phyloP scores from a whole-genome alignment of 2,329 filamentous ascomycete species.

The Colletotrichum plurivorum region DNA sequence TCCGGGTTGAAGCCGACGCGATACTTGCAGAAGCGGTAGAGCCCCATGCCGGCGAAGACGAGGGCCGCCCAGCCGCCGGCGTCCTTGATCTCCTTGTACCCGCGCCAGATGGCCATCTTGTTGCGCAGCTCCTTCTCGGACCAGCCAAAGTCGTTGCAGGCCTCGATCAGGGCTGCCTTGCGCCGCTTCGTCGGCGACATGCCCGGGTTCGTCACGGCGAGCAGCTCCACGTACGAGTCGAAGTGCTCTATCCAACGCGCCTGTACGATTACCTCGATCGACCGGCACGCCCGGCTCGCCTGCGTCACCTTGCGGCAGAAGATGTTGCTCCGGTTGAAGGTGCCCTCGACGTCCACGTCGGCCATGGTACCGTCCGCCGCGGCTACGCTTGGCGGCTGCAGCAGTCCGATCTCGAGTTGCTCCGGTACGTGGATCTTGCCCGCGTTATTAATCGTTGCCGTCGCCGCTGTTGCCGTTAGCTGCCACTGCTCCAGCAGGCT shows the following conservation, averaged over 20 bases:
- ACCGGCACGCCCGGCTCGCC: slow-evolving; percentile 67
- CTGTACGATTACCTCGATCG: slow-evolving; percentile 71
- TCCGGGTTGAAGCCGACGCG: slow-evolving; percentile 66
- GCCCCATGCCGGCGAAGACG: slow-evolving; percentile 69
- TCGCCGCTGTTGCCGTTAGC: slow-evolving; percentile 39
- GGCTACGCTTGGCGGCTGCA: slow-evolving; percentile 35
- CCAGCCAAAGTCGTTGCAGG: slow-evolving; percentile 68
- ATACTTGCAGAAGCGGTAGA: slow-evolving; percentile 74
- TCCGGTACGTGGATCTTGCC: slow-evolving; percentile 36
- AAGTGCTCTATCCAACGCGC: slow-evolving; percentile 70
- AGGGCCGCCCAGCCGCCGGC: slow-evolving; percentile 69
- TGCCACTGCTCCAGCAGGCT: slow-evolving; percentile 47
- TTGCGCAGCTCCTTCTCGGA: slow-evolving; percentile 71
- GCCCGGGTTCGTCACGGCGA: slow-evolving; percentile 54
- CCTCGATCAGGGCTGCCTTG: slow-evolving; percentile 66
- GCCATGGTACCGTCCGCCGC: slow-evolving; percentile 16
- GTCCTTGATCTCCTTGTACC: slow-evolving; percentile 72
- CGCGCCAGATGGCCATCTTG: slow-evolving; percentile 65
- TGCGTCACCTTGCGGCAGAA: slow-evolving; percentile 52
- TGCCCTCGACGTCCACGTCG: slow-evolving; percentile 37
- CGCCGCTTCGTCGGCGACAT: slow-evolving; percentile 62
- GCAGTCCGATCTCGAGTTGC: slow-evolving; percentile 32
- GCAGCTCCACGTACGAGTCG: slow-evolving; percentile 62
- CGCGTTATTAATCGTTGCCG: slow-evolving; percentile 41
- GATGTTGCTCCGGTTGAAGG: slow-evolving; percentile 49